phyloP scores from a whole-genome alignment of 2,329 filamentous ascomycete genomes.

The Claviceps sorghi region DNA sequence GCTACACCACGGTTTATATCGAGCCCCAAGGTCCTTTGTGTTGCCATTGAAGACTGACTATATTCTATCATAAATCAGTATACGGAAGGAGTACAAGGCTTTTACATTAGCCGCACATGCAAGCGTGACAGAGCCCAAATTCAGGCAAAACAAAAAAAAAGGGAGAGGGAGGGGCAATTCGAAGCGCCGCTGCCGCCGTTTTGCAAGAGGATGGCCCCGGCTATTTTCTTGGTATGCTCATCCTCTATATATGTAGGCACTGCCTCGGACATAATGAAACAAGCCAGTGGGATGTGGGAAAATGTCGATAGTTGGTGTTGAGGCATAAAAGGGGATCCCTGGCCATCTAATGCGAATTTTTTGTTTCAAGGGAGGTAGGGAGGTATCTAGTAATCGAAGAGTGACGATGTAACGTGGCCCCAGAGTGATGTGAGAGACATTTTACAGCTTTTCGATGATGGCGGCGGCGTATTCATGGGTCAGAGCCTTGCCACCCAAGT shows the following conservation, averaged over 20 bases:
- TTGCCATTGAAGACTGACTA: not conserved
- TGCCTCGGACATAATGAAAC: conserved; percentile 10
- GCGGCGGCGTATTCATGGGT: conserved; percentile 86
- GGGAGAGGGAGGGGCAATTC: no score
- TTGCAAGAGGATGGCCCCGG: conserved; percentile 9
- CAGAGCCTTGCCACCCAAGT: conserved; percentile 91
- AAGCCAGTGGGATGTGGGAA: conserved; percentile 2
- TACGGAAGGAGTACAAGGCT: not conserved
- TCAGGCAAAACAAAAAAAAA: not conserved
- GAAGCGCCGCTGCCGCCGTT: conserved; percentile 17
- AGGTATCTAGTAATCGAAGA: conserved; percentile 2
- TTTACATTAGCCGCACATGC: not conserved
- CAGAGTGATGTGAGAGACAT: not conserved
- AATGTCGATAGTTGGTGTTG: conserved; percentile 1
- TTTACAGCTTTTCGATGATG: conserved; percentile 61
- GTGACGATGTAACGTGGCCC: not conserved
- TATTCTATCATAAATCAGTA: not conserved
- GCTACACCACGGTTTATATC: not conserved
- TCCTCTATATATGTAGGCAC: conserved; percentile 18
- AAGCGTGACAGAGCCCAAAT: not conserved
- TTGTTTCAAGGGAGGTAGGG: not conserved
- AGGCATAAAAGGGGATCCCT: not conserved
- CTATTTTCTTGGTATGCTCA: conserved; percentile 15
- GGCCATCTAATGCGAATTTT: not conserved
- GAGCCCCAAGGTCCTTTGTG: not conserved